phyloP scores from a whole-genome alignment of 768 basidiomycete genomes.

The Megacollybia marginata region DNA sequence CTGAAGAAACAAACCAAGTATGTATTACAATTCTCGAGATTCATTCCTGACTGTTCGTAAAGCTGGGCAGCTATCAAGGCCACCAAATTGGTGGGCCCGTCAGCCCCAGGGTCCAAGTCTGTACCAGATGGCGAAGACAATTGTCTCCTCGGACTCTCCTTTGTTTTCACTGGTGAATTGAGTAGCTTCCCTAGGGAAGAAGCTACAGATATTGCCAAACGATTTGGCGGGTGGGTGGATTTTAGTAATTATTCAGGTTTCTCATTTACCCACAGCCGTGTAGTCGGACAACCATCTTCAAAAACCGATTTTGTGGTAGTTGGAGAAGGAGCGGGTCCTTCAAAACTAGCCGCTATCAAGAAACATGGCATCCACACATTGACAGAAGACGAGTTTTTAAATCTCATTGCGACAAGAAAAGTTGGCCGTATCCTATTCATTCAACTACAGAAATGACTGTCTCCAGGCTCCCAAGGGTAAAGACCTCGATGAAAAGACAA shows the following conservation, averaged over 20 bases:
- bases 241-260: background rate
- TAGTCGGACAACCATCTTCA: conserved; percentile 80
- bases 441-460: too few relatives aligned
- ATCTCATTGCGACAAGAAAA: conserved; percentile 70
- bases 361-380: conserved; percentile 72
- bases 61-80: conserved; percentile 52
- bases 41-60: background rate
- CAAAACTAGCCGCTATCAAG: conserved; percentile 82
- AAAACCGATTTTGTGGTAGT: conserved; percentile 88
- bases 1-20: background rate
- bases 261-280: conserved; percentile 48
- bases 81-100: conserved; percentile 53
- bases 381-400: conserved; percentile 81
- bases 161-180: conserved; percentile 96
- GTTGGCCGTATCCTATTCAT: too few relatives aligned
- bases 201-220: conserved; percentile 81
- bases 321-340: conserved; percentile 81
- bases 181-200: conserved; percentile 84
- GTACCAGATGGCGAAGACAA: conserved; percentile 66
- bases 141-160: conserved; percentile 77
- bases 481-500: conserved; percentile 67
- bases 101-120: conserved; percentile 60
- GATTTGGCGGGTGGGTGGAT: conserved; percentile 78
- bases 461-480: conserved; percentile 28
- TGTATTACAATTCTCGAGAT: background rate